phyloP scores from a whole-genome alignment of 345 rosid genomes.

The Erodium maritimum region DNA sequence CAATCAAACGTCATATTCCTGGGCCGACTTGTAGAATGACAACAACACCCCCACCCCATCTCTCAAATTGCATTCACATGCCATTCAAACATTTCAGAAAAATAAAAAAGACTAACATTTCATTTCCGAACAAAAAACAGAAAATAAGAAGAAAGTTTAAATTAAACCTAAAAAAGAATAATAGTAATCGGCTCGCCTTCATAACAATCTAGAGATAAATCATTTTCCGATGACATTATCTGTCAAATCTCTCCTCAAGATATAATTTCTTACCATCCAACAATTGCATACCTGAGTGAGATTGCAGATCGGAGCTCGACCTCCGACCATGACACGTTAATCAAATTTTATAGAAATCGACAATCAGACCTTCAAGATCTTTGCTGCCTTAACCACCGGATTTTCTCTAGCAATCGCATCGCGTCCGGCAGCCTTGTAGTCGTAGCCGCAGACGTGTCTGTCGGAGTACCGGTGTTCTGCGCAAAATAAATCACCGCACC shows the following conservation, averaged over 20 bases:
- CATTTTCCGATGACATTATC: neutral
- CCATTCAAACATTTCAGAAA: conserved; percentile 1
- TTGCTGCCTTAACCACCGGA: conserved; percentile 92
- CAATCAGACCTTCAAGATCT: conserved; percentile 71
- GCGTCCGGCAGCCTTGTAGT: conserved; percentile 80
- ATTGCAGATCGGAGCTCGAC: conserved; percentile 5
- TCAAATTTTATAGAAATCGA: neutral
- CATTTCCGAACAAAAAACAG: conserved; percentile 12
- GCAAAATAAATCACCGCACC: conserved; percentile 92
- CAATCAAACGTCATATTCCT: no score
- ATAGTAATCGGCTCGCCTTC: conserved; percentile 14
- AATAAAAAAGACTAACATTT: conserved; percentile 21
- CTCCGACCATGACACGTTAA: neutral
- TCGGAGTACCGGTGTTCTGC: conserved; percentile 90
- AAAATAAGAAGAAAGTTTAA: neutral
- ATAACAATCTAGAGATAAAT: conserved; percentile 12
- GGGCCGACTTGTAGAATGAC: no score
- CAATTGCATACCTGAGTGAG: neutral
- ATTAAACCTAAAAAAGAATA: conserved; percentile 1
- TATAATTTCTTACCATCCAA: neutral
- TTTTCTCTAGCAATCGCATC: conserved; percentile 90
- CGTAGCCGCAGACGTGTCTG: conserved; percentile 89
- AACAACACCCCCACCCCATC: no score
- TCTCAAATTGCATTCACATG: no score
- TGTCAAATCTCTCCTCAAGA: neutral